Percentiles rank a stretch among this genome's conserved stretches.
Evolutionary conservation across 305 asterid species (phyloP).

Genomic region (Rubia balearica): DNA sequence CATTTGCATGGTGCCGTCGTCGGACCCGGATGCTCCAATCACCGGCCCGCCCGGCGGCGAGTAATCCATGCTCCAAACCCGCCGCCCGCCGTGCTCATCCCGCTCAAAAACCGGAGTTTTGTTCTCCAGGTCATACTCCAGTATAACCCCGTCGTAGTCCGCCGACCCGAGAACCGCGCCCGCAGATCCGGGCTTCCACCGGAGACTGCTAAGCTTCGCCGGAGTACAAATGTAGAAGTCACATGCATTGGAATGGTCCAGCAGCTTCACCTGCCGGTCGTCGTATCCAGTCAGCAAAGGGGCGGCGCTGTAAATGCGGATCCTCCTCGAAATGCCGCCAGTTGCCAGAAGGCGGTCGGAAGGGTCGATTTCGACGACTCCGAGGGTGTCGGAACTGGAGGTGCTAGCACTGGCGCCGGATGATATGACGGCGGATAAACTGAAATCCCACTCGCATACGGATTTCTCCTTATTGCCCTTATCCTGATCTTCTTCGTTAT

Average conservation of each 20-base stretch:
- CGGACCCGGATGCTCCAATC: conserved; percentile 85
- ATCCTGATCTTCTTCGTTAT: neutral
- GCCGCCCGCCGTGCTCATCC: conserved; percentile 90
- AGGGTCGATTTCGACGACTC: conserved; percentile 70
- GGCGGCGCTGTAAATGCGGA: conserved; percentile 44
- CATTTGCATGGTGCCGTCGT: conserved; percentile 85
- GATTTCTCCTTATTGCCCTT: conserved; percentile 23
- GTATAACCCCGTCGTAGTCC: conserved; percentile 79
- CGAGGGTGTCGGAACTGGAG: conserved; percentile 58
- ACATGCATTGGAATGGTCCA: conserved; percentile 56
- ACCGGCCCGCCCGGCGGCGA: conserved; percentile 37
- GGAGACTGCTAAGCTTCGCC: conserved; percentile 77
- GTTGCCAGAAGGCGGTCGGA: conserved; percentile 46
- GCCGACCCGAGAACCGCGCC: conserved; percentile 72
- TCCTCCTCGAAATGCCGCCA: conserved; percentile 81
- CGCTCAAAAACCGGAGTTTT: conserved; percentile 74
- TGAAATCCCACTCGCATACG: conserved; percentile 72
- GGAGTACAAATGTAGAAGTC: conserved; percentile 71
- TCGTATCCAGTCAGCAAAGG: conserved; percentile 17
- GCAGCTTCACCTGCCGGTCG: neutral
- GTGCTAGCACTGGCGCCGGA: conserved; percentile 18
- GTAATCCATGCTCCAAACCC: conserved; percentile 88
- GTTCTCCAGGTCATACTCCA: conserved; percentile 73
- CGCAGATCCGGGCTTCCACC: conserved; percentile 67
- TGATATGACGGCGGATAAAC: conserved; percentile 55